Evolutionary conservation across 1,284 basidiomycete species (phyloP).

Genomic region (Veloboletus limbatus): DNA sequence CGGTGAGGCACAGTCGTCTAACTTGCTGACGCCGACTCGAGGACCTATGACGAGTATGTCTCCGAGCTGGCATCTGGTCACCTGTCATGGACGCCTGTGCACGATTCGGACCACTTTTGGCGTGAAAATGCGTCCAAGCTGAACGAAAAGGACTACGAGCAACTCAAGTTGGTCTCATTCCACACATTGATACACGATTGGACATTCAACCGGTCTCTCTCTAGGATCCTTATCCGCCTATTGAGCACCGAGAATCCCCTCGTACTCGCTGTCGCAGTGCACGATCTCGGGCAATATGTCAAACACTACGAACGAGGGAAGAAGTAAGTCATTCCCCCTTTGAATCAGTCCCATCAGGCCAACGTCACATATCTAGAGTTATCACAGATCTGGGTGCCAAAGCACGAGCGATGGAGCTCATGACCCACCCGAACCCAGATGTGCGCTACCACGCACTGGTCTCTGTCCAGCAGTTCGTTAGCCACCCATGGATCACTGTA

Average conservation of each 20-base stretch:
- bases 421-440: constrained; percentile 85
- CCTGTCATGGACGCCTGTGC: constrained; percentile 92
- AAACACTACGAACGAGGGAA: constrained; percentile 88
- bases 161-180: constrained; percentile 62
- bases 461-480: constrained; percentile 78
- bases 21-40: constrained; percentile 32
- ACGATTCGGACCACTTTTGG: constrained; percentile 97
- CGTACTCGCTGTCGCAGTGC: constrained; percentile 85
- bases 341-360: background rate
- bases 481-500: constrained; percentile 68
- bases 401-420: constrained; percentile 89
- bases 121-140: constrained; percentile 88
- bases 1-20: background rate
- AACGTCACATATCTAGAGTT: constrained; percentile 44
- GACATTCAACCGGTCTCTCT: background rate
- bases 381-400: constrained; percentile 87
- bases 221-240: constrained; percentile 69
- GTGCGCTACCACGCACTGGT: constrained; percentile 91
- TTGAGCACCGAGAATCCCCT: constrained; percentile 59
- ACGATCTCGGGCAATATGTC: constrained; percentile 93
- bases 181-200: background rate
- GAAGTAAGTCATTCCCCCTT: constrained; percentile 56
- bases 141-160: constrained; percentile 77
- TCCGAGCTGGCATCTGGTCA: constrained; percentile 90
- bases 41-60: constrained; percentile 94